Evolutionary conservation across 2,329 filamentous ascomycete genomes (phyloP), one percentile per base, ranked within the genome.

Genomic region (Colletotrichum spaethianum): DNA sequence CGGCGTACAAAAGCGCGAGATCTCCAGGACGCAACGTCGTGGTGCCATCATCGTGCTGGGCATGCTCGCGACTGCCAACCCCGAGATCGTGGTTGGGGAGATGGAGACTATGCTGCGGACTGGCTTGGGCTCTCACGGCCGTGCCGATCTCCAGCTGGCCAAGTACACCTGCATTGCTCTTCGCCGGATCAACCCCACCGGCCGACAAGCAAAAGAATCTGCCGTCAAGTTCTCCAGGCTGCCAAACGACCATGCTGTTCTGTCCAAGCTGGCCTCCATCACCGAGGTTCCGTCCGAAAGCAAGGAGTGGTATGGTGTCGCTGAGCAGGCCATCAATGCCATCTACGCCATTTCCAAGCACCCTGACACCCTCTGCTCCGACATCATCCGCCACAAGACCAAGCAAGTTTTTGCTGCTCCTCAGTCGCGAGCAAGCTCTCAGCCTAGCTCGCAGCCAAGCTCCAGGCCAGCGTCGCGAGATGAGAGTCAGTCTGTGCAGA

Each of bases 161-260:
- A 96, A 98, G 80, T 99, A 94, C 80, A 98, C 96, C 0, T 99
- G 96, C 81, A 93, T 98, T 77, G 96, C 97, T 55, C 86, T 99
- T 48, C 92, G 94, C 76, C 90, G 96, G 53, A 98, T 99, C 84
- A 97, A 96, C 74, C 94, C 96, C 5, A 92, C 88, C 2, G 94
- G 94, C 18, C 93, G 96, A 61, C 91, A 94, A 79, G 91, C 91
- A 26, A 95, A 95, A 80, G 93, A 93, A 40, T 91, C 93, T 8
- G 82, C 87, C 11, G 83, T 88, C 75, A 92, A 90, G 74, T 91
- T 94, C 75, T 92, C 94, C 16, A 93, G 96, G 70, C 87, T 99
- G 52, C 89, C 94, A 6, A 99, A 98, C 78, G 95, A 98, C 71
- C 96, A 99, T 79, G 94, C 95, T 11, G 93, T 98, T 23, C 86